Evolutionary conservation across 2,329 filamentous ascomycete species (phyloP), one percentile per base, ranked within the genome.

Genomic region (Colletotrichum truncatum): DNA sequence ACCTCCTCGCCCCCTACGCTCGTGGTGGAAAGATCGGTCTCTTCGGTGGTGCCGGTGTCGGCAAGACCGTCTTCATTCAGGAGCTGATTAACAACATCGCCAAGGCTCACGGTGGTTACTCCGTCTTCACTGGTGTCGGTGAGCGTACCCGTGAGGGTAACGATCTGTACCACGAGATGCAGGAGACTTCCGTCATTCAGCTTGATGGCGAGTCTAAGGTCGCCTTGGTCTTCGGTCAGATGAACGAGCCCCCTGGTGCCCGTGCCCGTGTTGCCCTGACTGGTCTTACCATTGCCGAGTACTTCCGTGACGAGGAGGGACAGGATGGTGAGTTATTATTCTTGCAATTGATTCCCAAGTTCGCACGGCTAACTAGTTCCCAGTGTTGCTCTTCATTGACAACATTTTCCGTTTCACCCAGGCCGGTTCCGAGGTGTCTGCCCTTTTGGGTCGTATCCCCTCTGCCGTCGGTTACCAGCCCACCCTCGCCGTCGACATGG

Each of bases 11-110:
- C 77, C 96, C 96, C 78, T 99, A 99, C 85, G 96, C 96, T 82
- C 96, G 96, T 97, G 96, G 96, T 93, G 96, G 96, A 91, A 99
- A 99, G 92, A 99, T 99, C 89, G 96, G 96, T 93, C 94, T 99
- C 75, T 99, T 99, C 87, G 96, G 96, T 86, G 96, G 96, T 95
- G 96, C 96, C 77, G 96, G 96, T 97, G 96, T 99, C 89, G 96
- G 96, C 85, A 99, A 99, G 92, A 99, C 96, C 82, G 96, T 99
- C 82, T 99, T 98, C 89, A 99, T 99, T 84, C 96, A 99, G 90
- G 96, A 99, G 87, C 87, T 99, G 81, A 99, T 99, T 88, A 99
- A 99, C 94, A 99, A 99, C 92, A 98, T 99, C 81, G 96, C 96
- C 86, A 98, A 98, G 91, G 96, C 96, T 76, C 96, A 99, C 88